Evolutionary conservation across 257 asterid genomes (phyloP).

Genomic region (Solanum arcanum): DNA sequence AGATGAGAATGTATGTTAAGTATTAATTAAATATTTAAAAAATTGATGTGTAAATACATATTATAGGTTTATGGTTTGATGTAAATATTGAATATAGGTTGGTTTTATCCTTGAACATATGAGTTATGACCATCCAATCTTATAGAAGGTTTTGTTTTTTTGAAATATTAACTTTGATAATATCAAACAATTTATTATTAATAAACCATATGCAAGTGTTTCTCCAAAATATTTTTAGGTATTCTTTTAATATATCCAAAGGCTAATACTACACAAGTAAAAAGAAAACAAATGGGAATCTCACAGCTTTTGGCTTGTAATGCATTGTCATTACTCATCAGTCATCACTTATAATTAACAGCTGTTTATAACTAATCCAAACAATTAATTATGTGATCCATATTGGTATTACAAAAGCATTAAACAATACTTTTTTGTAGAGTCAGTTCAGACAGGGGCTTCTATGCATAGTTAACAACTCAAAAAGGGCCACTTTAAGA

Average conservation of each 20-base stretch:
- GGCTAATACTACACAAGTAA: background rate
- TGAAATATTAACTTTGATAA: no score
- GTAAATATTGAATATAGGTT: no score
- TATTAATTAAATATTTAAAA: background rate
- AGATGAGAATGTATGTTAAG: background rate
- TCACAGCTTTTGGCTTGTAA: background rate
- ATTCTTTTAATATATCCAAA: background rate
- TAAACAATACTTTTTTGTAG: background rate
- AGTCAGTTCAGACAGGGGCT: background rate
- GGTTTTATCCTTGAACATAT: no score
- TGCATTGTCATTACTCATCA: background rate
- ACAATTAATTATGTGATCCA: background rate
- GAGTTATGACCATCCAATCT: no score
- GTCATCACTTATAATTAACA: background rate
- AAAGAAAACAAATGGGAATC: background rate
- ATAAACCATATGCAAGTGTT: background rate
- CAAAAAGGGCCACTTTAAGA: background rate
- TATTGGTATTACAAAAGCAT: background rate
- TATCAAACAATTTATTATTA: no score
- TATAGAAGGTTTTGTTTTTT: no score
- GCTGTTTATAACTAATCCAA: background rate
- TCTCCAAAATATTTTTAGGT: background rate
- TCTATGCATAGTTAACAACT: background rate
- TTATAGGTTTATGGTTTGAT: background rate
- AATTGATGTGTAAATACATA: background rate